A percentile compares a stretch with the other conserved stretches of the same genome.
These are phyloP conservation scores for Decorospora gaudefroyi DNA, from an alignment of 2,329 filamentous ascomycete genomes.

Conservation along the genomic window DNA sequence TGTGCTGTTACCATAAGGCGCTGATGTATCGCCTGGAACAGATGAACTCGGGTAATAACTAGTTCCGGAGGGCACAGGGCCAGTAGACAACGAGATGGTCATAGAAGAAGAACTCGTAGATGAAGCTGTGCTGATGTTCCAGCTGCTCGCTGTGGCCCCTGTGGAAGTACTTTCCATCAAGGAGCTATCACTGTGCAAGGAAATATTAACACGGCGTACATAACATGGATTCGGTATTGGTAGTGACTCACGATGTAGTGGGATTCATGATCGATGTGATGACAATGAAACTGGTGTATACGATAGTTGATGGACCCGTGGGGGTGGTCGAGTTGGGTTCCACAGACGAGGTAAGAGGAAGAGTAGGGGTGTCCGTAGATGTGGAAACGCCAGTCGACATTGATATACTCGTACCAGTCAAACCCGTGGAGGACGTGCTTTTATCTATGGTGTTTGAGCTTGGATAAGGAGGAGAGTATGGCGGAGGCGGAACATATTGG, in stretches of 20 bases:
- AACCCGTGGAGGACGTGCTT: constrained; percentile 5
- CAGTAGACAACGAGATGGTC: constrained; percentile 14
- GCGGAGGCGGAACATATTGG: constrained; percentile 26
- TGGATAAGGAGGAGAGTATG: constrained; percentile 16
- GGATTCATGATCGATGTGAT: constrained; percentile 11
- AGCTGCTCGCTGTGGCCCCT: constrained; percentile 28
- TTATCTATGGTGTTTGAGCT: constrained; percentile 10
- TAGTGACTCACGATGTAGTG: constrained; percentile 17
- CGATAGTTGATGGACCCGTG: constrained; percentile 4
- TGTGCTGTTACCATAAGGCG: constrained; percentile 21
- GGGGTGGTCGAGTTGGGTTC: constrained; percentile 1
- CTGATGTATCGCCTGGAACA: constrained; percentile 6
- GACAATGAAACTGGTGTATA: constrained; percentile 11
- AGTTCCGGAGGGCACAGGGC: constrained; percentile 13
- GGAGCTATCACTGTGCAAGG: constrained; percentile 2
- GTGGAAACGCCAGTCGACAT: constrained; percentile 11
- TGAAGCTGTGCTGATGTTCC: constrained; percentile 12
- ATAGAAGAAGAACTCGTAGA: constrained; percentile 11
- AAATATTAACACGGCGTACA: constrained; percentile 12
- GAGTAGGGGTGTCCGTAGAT: constrained; percentile 7
- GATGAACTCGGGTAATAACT: constrained; percentile 1
- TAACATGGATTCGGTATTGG: constrained; percentile 2
- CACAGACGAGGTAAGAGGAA: constrained; percentile 5
- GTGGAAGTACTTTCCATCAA: constrained; percentile 18
- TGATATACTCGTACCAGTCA: constrained; percentile 4